A percentile compares a stretch with the other conserved stretches of the same genome.
Conservation (phyloP, 345 rosid species). For the Euphorbia tirucalli region DNA sequence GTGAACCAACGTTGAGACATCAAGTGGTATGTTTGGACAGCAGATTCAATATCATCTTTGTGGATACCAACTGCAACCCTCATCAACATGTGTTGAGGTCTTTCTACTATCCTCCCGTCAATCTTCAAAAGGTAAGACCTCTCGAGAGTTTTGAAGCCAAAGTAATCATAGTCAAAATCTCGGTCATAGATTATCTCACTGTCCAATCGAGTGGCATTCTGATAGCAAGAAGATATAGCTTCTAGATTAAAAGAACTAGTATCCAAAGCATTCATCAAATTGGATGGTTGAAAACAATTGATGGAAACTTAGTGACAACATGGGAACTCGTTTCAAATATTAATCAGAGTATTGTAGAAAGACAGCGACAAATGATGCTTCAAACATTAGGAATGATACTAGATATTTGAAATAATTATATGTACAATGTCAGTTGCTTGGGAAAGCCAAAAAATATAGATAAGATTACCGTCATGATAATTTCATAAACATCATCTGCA, state of each 20-base stretch:
- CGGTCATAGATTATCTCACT: conserved; percentile 85
- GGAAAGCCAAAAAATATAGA: too few relatives aligned
- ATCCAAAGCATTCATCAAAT: background rate
- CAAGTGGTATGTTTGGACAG: conserved; percentile 61
- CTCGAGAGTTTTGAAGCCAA: conserved; percentile 89
- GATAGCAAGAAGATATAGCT: conserved; percentile 1
- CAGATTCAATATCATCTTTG: conserved; percentile 66
- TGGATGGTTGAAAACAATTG: background rate
- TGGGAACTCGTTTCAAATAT: background rate
- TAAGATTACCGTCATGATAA: conserved; percentile 63
- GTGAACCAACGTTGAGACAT: conserved; percentile 94
- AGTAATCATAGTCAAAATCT: conserved; percentile 84
- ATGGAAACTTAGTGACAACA: background rate
- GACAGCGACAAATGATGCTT: background rate
- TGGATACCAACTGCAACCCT: conserved; percentile 86
- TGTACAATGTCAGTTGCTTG: too few relatives aligned
- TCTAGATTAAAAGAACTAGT: background rate
- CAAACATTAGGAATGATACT: background rate
- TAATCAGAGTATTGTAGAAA: background rate
- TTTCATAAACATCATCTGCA: too few relatives aligned
- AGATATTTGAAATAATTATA: background rate
- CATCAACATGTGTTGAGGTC: conserved; percentile 91
- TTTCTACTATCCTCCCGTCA: conserved; percentile 76
- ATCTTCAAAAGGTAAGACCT: conserved; percentile 82
- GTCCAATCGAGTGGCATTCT: conserved; percentile 73